Evolutionary conservation across 805 yeast genomes (phyloP), one percentile per base, ranked within the genome.

Genomic region (Ogataea nonfermentans): DNA sequence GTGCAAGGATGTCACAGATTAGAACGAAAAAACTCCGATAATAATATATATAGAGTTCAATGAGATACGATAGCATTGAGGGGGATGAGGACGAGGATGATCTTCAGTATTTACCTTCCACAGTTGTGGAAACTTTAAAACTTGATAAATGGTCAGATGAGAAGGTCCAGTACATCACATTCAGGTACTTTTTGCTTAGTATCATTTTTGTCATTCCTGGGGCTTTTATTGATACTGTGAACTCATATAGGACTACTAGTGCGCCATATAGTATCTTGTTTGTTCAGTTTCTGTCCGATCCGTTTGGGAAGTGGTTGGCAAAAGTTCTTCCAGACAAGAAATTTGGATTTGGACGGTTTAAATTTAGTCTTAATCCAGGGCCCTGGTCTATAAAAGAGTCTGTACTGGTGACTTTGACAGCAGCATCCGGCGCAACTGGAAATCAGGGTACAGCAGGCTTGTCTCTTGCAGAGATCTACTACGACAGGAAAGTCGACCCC

Each of bases 371-470:
- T 35, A 74, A 75, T 42, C 80, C 81, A 0, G 74, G 78, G 2
- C 79, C 80, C 0, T 75, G 79, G 79, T 59, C 76, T 4, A 67
- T 75, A 29, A 74, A 74, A 42, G 80, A 75, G 48, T 67, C 78
- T 7, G 71, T 75, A 24, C 41, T 80, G 62, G 66, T 76, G 25
- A 70, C 78, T 7, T 61, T 73, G 22, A 68, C 78, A 1, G 78
- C 78, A 2, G 73, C 72, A 19, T 66, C 73, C 24, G 71, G 78
- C 13, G 71, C 83, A 43, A 68, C 78, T 0, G 78, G 78, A 1
- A 73, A 71, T 43, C 61, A 67, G 49, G 79, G 74, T 11, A 73
- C 77, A 1, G 63, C 62, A 16, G 71, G 74, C 0, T 50, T 74
- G 22, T 68, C 78, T 0, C 51, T 74, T 24, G 75, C 75, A 1